phyloP scores from a whole-genome alignment of 345 rosid genomes.

The Salix purpurea region DNA sequence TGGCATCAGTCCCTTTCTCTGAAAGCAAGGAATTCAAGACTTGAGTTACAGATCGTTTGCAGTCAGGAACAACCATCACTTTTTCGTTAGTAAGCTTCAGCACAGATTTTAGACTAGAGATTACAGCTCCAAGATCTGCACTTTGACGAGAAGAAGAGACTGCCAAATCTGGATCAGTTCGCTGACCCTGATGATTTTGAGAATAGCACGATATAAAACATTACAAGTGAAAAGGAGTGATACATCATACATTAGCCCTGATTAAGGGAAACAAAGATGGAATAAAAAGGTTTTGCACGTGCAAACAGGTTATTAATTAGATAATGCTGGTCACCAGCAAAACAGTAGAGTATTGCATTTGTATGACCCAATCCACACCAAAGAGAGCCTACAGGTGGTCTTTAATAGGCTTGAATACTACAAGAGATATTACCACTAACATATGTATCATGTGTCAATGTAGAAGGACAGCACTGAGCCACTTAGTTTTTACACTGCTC shows the following conservation, averaged over 20 bases:
- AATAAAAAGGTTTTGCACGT: not conserved
- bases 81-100: slow-evolving; percentile 77
- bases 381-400: too few species aligned
- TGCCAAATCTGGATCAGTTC: slow-evolving; percentile 81
- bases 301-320: not conserved
- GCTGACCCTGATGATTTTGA: slow-evolving; percentile 57
- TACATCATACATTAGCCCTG: not conserved
- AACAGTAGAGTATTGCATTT: not conserved
- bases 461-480: too few species aligned
- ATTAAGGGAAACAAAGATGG: not conserved
- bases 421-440: too few species aligned
- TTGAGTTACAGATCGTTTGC: slow-evolving; percentile 77
- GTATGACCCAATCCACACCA: too few species aligned
- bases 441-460: too few species aligned
- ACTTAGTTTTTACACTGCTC: too few species aligned
- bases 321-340: not conserved
- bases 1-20: slow-evolving; percentile 88
- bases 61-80: slow-evolving; percentile 81
- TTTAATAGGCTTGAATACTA: too few species aligned
- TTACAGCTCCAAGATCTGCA: slow-evolving; percentile 78
- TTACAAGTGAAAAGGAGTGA: not conserved
- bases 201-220: not conserved
- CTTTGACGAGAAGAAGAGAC: slow-evolving; percentile 84
- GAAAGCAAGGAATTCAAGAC: slow-evolving; percentile 75
- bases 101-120: slow-evolving; percentile 71